Evolutionary conservation across 108 stramenopile species (phyloP).

Genomic region (Epipyxis sp.): DNA sequence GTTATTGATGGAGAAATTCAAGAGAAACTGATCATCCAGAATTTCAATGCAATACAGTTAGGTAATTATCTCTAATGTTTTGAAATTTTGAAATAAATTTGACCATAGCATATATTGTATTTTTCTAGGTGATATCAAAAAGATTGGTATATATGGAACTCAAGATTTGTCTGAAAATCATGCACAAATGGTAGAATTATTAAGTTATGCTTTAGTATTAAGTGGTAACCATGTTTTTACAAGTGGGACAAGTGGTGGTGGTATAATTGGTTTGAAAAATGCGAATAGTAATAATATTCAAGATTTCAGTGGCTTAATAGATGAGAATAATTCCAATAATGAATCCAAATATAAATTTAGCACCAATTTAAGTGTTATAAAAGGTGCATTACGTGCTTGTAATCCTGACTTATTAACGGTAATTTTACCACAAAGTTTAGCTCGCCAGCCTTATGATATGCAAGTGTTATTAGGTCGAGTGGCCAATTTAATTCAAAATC

Average conservation of each 20-base stretch:
- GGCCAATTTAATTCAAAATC: conserved; percentile 1
- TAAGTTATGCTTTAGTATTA: not conserved
- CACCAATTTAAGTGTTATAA: conserved; percentile 7
- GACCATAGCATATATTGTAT: no score
- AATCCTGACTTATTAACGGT: conserved; percentile 16
- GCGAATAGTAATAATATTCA: no score
- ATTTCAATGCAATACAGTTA: not conserved
- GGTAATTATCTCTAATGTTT: no score
- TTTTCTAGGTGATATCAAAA: not conserved
- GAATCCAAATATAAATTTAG: no score
- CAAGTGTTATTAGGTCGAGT: not conserved
- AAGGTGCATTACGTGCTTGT: conserved; percentile 3
- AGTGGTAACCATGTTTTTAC: conserved; percentile 26
- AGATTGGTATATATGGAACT: conserved; percentile 1
- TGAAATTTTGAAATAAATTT: no score
- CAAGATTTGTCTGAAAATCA: conserved; percentile 1
- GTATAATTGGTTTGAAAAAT: no score
- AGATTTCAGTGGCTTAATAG: no score
- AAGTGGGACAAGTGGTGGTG: not conserved
- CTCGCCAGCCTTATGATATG: not conserved
- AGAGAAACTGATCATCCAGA: not conserved
- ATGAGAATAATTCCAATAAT: no score
- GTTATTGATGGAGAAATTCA: not conserved
- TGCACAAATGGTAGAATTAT: not conserved
- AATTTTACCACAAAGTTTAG: conserved; percentile 16